Conservation (phyloP, 345 rosid genomes). For the Erucastrum elatum region DNA sequence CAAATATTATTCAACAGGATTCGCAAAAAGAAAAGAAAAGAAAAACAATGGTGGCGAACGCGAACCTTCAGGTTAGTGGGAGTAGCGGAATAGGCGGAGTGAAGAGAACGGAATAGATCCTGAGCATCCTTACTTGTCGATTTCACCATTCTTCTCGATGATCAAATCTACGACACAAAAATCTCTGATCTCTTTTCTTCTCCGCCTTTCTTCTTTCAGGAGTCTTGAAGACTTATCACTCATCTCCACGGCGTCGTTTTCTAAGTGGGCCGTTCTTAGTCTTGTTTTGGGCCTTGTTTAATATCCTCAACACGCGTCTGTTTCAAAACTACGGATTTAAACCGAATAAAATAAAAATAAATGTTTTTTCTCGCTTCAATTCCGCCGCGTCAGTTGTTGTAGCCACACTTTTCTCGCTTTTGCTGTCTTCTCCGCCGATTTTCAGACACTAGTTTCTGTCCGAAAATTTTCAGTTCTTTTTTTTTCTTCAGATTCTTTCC, state of each 20-base stretch:
- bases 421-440: constrained; percentile 22
- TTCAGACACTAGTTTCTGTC: constrained; percentile 29
- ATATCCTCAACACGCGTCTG: background rate
- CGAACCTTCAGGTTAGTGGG: constrained; percentile 71
- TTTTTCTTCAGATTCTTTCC: background rate
- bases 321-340: background rate
- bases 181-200: background rate
- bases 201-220: constrained; percentile 4
- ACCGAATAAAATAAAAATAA: background rate
- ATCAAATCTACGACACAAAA: background rate
- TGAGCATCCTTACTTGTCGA: constrained; percentile 67
- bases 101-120: constrained; percentile 71
- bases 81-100: constrained; percentile 74
- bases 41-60: constrained; percentile 13
- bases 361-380: background rate
- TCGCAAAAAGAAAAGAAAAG: background rate
- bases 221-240: background rate
- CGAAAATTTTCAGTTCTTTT: background rate
- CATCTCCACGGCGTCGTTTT: background rate
- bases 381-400: background rate
- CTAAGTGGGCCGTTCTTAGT: background rate
- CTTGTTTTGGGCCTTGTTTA: background rate
- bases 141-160: constrained; percentile 54
- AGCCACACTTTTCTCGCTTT: constrained; percentile 26
- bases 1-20: background rate